Evolutionary conservation across 495 filamentous ascomycete species (phyloP).

Genomic region (Podospora pseudoanserina): DNA sequence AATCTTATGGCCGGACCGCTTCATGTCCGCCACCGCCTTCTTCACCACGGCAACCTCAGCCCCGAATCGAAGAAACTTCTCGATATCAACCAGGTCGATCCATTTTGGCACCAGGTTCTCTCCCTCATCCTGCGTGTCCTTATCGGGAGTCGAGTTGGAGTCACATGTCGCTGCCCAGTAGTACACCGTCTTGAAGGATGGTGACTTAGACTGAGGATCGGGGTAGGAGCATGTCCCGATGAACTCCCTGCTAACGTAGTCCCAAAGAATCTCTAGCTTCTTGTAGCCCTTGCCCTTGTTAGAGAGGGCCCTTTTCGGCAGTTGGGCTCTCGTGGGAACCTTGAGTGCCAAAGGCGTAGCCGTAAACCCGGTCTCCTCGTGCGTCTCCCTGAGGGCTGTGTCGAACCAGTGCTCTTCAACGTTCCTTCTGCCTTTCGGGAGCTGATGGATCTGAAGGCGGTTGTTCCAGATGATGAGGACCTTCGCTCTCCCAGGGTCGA

Average conservation of each 20-base stretch:
- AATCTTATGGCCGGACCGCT: conserved; percentile 26
- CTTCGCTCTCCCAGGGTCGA: conserved; percentile 35
- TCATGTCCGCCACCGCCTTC: conserved; percentile 26
- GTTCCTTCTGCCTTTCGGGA: conserved; percentile 47
- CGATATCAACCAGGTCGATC: conserved; percentile 24
- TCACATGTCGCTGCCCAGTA: conserved; percentile 32
- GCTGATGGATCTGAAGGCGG: conserved; percentile 42
- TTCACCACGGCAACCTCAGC: conserved; percentile 25
- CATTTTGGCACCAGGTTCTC: conserved; percentile 30
- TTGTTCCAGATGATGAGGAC: conserved; percentile 43
- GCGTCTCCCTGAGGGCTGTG: conserved; percentile 44
- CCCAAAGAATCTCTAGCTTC: conserved; percentile 27
- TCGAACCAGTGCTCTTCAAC: conserved; percentile 40
- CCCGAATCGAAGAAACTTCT: conserved; percentile 25
- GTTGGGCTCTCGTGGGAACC: conserved; percentile 36
- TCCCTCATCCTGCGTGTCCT: conserved; percentile 29
- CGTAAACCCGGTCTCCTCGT: conserved; percentile 43
- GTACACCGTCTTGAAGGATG: conserved; percentile 30
- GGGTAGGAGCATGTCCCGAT: conserved; percentile 28
- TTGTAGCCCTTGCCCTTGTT: conserved; percentile 9
- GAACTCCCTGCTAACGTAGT: conserved; percentile 28
- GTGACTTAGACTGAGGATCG: conserved; percentile 30
- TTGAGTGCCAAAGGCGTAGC: conserved; percentile 36
- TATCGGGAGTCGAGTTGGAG: conserved; percentile 22
- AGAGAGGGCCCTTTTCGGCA: conserved; percentile 11